phyloP scores from a whole-genome alignment of 176 grass and related monocot genomes.

The Hordeum vulgare region DNA sequence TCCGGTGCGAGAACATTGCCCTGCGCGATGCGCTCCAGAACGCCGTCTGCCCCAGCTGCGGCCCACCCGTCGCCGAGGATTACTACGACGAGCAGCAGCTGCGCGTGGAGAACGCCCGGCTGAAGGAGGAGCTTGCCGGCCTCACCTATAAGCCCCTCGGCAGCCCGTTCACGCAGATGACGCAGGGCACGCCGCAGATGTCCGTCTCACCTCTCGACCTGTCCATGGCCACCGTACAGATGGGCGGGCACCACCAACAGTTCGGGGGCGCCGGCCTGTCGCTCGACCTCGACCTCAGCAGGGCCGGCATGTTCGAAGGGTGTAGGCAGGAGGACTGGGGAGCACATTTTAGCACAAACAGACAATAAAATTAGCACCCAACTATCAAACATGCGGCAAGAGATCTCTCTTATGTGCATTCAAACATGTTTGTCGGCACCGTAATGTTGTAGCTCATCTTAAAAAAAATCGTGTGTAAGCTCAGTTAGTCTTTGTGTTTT shows the following conservation, averaged over 20 bases:
- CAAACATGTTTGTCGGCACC: too few relatives aligned
- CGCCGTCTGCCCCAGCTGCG: slow-evolving; percentile 80
- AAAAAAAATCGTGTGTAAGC: too few relatives aligned
- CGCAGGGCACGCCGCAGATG: slow-evolving; percentile 33
- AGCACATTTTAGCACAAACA: too few relatives aligned
- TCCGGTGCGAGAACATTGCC: slow-evolving; percentile 92
- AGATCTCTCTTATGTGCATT: too few relatives aligned
- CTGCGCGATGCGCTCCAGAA: slow-evolving; percentile 85
- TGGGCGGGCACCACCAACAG: too few relatives aligned
- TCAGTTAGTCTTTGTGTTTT: too few relatives aligned
- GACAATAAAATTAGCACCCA: too few relatives aligned
- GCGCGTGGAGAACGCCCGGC: slow-evolving; percentile 75
- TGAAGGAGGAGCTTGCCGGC: slow-evolving; percentile 90
- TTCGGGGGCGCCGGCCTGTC: too few relatives aligned
- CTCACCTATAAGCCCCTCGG: slow-evolving; percentile 79
- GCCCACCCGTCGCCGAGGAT: slow-evolving; percentile 62
- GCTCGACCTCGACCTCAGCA: slow-evolving; percentile 65
- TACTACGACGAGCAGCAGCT: slow-evolving; percentile 97
- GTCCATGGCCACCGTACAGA: not conserved
- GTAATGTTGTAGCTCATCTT: too few relatives aligned
- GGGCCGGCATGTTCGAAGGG: not conserved
- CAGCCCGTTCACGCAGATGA: slow-evolving; percentile 69
- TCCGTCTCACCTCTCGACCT: slow-evolving; percentile 60
- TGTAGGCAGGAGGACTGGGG: too few relatives aligned
- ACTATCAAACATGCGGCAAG: too few relatives aligned